Evolutionary conservation across 1,284 basidiomycete species (phyloP).

Genomic region (Rhizopogon parksii): DNA sequence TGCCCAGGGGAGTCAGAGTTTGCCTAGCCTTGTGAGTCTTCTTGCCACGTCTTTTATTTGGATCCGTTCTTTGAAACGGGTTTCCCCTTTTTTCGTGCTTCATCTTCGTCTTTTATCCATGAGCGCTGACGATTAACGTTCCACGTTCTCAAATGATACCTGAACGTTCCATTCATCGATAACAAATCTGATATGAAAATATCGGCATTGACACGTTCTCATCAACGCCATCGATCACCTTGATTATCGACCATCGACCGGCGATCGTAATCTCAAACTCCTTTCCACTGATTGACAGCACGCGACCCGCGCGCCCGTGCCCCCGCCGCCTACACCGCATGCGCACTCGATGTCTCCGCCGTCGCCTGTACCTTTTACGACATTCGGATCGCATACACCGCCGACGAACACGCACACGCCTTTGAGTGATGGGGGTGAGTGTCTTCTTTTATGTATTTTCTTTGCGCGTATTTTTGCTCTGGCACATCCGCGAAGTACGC

Average conservation of each 20-base stretch:
- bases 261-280: not conserved
- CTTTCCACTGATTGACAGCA: not conserved
- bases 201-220: not conserved
- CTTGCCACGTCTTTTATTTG: not conserved
- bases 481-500: too few species aligned
- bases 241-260: not conserved
- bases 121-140: conserved; percentile 5
- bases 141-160: conserved; percentile 13
- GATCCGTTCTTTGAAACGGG: not conserved
- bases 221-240: not conserved
- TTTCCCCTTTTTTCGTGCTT: not conserved
- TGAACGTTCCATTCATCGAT: not conserved
- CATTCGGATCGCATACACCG: conserved; percentile 13
- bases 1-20: conserved; percentile 12
- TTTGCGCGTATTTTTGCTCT: not conserved
- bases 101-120: not conserved
- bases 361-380: conserved; percentile 15
- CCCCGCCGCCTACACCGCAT: conserved; percentile 6
- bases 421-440: conserved; percentile 24
- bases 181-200: not conserved
- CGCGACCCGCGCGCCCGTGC: not conserved
- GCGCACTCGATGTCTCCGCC: conserved; percentile 16
- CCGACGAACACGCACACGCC: conserved; percentile 22
- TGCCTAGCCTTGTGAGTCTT: conserved; percentile 23
- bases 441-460: not conserved